Evolutionary conservation across 1,284 basidiomycete species (phyloP).

Genomic region (Rhizoctonia solani): DNA sequence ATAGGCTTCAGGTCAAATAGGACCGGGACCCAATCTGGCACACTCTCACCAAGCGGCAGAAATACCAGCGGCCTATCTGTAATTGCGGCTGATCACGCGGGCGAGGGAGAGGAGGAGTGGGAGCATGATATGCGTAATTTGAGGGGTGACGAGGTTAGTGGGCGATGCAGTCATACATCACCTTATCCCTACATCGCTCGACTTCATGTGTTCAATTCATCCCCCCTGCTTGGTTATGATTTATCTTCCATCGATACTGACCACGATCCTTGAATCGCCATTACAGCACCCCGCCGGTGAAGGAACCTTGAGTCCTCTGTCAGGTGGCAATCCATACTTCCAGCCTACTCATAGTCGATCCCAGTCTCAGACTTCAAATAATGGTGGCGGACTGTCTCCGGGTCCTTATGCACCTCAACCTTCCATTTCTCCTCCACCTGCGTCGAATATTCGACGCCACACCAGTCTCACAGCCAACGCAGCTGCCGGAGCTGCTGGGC

Average conservation of each 20-base stretch:
- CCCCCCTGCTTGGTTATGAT: slow-evolving; percentile 14
- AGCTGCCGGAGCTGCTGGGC: slow-evolving; percentile 47
- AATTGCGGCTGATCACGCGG: slow-evolving; percentile 55
- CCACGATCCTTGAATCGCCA: slow-evolving; percentile 34
- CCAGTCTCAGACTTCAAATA: slow-evolving; percentile 65
- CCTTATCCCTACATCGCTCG: not conserved
- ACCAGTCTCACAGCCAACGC: slow-evolving; percentile 74
- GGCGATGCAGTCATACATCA: slow-evolving; percentile 15
- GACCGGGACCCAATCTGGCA: slow-evolving; percentile 59
- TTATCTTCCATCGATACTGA: slow-evolving; percentile 26
- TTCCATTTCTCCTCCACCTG: slow-evolving; percentile 49
- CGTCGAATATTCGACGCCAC: slow-evolving; percentile 70
- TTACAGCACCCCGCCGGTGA: slow-evolving; percentile 41
- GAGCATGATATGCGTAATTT: slow-evolving; percentile 65
- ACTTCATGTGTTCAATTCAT: not conserved
- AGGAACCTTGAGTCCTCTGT: slow-evolving; percentile 53
- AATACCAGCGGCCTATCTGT: slow-evolving; percentile 73
- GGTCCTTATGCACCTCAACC: slow-evolving; percentile 47
- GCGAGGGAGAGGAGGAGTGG: slow-evolving; percentile 82
- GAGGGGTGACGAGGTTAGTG: slow-evolving; percentile 41
- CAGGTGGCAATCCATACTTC: slow-evolving; percentile 54
- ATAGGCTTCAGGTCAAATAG: slow-evolving; percentile 51
- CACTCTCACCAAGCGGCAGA: slow-evolving; percentile 63
- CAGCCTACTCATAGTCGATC: slow-evolving; percentile 48
- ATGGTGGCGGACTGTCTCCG: slow-evolving; percentile 51